A percentile compares a stretch with the other conserved stretches of the same genome.
Evolutionary conservation across 73 alveolate genomes (phyloP).

Genomic region (Tetrahymena thermophila): DNA sequence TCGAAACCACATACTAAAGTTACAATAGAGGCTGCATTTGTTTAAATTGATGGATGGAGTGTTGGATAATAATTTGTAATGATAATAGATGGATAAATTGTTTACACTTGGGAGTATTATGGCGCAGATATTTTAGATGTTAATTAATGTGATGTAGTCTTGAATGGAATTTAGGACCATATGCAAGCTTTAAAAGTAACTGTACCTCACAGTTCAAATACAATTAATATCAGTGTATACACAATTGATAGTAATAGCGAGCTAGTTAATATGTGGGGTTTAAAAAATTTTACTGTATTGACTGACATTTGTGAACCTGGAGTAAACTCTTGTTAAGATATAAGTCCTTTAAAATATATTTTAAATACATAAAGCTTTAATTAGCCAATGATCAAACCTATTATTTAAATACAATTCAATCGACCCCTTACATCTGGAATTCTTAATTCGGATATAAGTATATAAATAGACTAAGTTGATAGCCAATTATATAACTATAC

Average conservation of each 20-base stretch:
- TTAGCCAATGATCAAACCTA: background rate
- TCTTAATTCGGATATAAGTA: background rate
- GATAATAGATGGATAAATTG: background rate
- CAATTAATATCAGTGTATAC: background rate
- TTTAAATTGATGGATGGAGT: background rate
- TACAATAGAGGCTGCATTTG: background rate
- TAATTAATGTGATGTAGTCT: background rate
- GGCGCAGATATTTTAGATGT: background rate
- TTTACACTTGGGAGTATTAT: background rate
- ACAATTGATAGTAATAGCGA: background rate
- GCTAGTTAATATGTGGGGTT: background rate
- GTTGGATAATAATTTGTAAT: background rate
- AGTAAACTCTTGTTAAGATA: background rate
- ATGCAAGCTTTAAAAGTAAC: background rate
- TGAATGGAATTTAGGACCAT: background rate
- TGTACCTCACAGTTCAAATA: background rate
- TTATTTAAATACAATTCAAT: background rate
- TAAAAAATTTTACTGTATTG: background rate
- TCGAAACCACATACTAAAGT: background rate
- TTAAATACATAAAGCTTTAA: background rate
- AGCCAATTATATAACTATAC: background rate
- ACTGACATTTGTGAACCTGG: background rate
- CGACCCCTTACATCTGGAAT: background rate
- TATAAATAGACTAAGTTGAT: background rate
- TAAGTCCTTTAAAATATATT: background rate